Base-by-base conservation (phyloP, 305 asterid genomes). In the Ilex paraguariensis region DNA sequence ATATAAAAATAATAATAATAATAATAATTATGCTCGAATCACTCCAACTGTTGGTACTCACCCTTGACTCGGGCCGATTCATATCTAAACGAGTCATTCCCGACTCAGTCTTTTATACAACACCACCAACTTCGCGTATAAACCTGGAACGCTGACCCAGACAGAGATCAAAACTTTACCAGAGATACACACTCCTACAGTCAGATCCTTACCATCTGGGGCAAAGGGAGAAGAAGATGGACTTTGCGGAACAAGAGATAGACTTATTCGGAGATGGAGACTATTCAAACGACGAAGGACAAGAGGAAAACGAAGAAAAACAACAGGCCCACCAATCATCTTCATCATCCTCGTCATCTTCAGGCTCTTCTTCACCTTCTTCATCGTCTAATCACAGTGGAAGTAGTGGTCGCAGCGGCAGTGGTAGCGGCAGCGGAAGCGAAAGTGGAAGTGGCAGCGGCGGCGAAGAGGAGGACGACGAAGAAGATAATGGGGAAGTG, bases 201-300 rank as follows among this genome's bases (percentile, higher is more conserved):
- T 21, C 28, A 21, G 28, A 21, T 21, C 28, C 28, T 21, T 21
- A 21, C 28, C 28, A 21, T 21, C 28, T 21, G 42, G 1, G 42
- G 9, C 7, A 36, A 8, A 36, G 42, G 42, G 42, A 36, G 42
- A 21, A 36, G 42, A 36, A 33, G 53, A 83, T 88, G 94, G 86
- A 85, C 84, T 75, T 80, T 50, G 91, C 84, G 5, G 81, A 75
- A 79, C 92, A 84, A 73, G 75, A 90, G 45, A 69, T 77, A 54
- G 71, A 72, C 67, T 77, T 90, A 45, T 85, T 87, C 62, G 96
- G 97, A 44, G 95, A 82, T 48, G 91, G 83, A 16, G 94, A 79
- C 1, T 88, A 84, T 40, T 84, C 80, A 7, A 68, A 73, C 3
- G 62, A 30, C 28, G 28, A 21, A 21, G 28, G 28, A 1, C 28